These are phyloP conservation scores for Epichloe sp. DNA, from an alignment of 2,329 filamentous ascomycete species.

Conservation along the genomic window DNA sequence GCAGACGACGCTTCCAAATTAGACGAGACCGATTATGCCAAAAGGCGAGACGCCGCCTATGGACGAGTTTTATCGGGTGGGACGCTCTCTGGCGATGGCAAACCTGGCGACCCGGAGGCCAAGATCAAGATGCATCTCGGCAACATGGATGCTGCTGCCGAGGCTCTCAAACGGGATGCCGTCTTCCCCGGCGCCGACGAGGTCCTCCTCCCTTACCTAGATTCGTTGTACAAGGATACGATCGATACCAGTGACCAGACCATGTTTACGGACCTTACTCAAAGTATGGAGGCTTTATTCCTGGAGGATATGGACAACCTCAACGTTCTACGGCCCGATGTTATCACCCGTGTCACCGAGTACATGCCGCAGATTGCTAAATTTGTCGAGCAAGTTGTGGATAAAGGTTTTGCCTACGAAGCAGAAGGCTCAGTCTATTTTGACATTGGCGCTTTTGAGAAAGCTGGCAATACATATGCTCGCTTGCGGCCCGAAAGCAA, in stretches of 20 bases:
- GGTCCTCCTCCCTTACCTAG: constrained; percentile 71
- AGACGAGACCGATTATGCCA: constrained; percentile 35
- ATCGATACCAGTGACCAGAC: constrained; percentile 49
- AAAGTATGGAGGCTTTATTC: constrained; percentile 78
- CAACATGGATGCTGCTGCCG: constrained; percentile 39
- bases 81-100: constrained; percentile 41
- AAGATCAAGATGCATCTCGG: constrained; percentile 85
- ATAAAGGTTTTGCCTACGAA: constrained; percentile 77
- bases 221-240: constrained; percentile 50
- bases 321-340: constrained; percentile 72
- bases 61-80: constrained; percentile 41
- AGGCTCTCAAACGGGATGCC: constrained; percentile 32
- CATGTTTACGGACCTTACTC: constrained; percentile 78
- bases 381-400: constrained; percentile 71
- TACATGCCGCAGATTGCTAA: constrained; percentile 77
- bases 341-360: constrained; percentile 81
- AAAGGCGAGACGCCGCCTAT: constrained; percentile 38
- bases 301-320: constrained; percentile 76
- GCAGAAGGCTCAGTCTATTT: constrained; percentile 85
- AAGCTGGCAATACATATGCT: constrained; percentile 72
- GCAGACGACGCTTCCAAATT: constrained; percentile 28
- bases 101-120: constrained; percentile 63
- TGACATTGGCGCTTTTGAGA: constrained; percentile 77
- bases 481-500: constrained; percentile 74
- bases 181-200: constrained; percentile 46